These are phyloP conservation scores for Nitzschia palea DNA, from an alignment of 108 stramenopile species.

Conservation along the genomic window DNA sequence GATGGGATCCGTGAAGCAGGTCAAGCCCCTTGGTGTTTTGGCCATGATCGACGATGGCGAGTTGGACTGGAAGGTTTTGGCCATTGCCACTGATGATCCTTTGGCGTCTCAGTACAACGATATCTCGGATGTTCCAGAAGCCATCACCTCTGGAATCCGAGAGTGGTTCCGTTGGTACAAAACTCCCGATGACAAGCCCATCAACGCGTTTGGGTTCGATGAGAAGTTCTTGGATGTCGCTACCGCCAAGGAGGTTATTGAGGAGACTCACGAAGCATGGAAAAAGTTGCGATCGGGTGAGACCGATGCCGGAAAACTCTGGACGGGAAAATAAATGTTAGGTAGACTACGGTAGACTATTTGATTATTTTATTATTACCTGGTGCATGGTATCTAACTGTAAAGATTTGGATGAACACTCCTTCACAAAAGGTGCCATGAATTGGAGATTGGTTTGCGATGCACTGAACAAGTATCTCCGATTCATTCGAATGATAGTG, in stretches of 20 bases:
- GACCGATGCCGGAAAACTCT: conserved; percentile 85
- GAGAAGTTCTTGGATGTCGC: conserved; percentile 91
- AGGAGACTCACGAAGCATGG: conserved; percentile 97
- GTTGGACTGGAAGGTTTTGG: conserved; percentile 99
- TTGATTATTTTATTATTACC: too few species aligned
- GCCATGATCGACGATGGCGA: conserved; percentile 99
- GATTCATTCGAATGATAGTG: too few species aligned
- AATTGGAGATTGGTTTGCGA: too few species aligned
- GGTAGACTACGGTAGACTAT: too few species aligned
- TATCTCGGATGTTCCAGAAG: conserved; percentile 94
- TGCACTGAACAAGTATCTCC: too few species aligned
- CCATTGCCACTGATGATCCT: conserved; percentile 91
- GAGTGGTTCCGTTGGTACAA: conserved; percentile 99
- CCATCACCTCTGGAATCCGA: conserved; percentile 92
- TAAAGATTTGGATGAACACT: too few species aligned
- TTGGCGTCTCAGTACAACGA: conserved; percentile 95
- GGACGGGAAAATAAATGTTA: conserved; percentile 69
- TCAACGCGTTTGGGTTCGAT: conserved; percentile 98
- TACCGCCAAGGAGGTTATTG: conserved; percentile 88
- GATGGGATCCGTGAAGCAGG: conserved; percentile 90
- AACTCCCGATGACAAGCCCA: conserved; percentile 99
- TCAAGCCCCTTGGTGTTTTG: conserved; percentile 96
- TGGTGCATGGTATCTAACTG: too few species aligned
- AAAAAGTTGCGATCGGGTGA: conserved; percentile 86
- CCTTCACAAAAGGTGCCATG: too few species aligned